These are phyloP conservation scores for Canavalia gladiata DNA, from an alignment of 306 rosid species.

Conservation along the genomic window DNA sequence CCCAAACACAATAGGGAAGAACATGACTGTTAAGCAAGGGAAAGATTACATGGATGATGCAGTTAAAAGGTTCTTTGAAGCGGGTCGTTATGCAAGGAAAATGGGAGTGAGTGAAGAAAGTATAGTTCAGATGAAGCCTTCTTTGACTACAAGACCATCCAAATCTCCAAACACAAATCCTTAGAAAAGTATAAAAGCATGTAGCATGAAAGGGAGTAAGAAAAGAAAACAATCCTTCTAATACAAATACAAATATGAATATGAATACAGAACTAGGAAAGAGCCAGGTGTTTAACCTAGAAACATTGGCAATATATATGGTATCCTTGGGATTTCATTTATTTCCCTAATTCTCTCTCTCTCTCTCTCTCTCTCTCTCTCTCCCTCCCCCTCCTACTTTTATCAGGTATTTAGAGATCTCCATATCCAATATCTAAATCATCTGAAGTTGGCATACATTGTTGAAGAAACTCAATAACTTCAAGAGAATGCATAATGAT, in stretches of 20 bases:
- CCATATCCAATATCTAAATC: constrained; percentile 1
- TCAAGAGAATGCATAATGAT: background rate
- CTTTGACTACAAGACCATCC: constrained; percentile 76
- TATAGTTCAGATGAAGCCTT: constrained; percentile 90
- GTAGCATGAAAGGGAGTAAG: background rate
- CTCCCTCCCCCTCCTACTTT: background rate
- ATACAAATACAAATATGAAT: background rate
- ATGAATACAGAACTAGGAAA: background rate
- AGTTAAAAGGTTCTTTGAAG: constrained; percentile 74
- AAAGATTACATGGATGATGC: constrained; percentile 76
- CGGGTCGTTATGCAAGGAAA: constrained; percentile 71
- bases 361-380: background rate
- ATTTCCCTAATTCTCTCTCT: background rate
- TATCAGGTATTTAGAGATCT: background rate
- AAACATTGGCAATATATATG: background rate
- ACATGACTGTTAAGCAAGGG: constrained; percentile 81
- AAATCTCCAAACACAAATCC: constrained; percentile 50
- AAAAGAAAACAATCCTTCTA: background rate
- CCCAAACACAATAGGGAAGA: constrained; percentile 66
- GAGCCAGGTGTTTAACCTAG: background rate
- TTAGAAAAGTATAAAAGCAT: background rate
- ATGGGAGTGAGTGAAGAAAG: constrained; percentile 84
- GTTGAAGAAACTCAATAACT: background rate
- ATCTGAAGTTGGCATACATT: background rate
- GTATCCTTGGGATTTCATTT: background rate